Evolutionary conservation across 2,329 filamentous ascomycete species (phyloP), one percentile per base, ranked within the genome.

Genomic region (Cladosporium sp.): DNA sequence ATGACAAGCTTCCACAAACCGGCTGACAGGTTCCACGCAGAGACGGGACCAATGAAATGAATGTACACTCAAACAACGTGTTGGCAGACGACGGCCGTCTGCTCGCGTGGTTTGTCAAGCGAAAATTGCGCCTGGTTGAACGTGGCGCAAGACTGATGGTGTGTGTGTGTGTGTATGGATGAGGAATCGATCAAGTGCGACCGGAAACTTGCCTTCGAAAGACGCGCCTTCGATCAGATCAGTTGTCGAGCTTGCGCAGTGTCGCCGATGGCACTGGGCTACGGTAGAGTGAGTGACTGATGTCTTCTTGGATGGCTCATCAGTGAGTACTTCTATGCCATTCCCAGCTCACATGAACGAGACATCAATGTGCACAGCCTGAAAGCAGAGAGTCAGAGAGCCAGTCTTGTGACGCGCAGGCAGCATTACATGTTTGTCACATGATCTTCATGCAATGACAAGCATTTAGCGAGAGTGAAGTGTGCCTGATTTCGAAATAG

Each of bases 1-100:
- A 64, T 64, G 51, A 55, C 61, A 52, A 64, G 15, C 24, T 11
- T 62, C 18, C 24, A 38, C 28, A 38, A 57, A 26, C 51, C 61
- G 36, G 51, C 34, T 47, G 36, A 24, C n/a, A 44, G 61, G 61
- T 64, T 38, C 24, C 51, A 55, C 61, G 21, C 60, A n/a, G 49
- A 26, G 24, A 38, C 49, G 24, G 32, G 24, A 4, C 41, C 41
- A 47, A 47, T 47, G 41, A 47, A 10, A 4, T 6, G 4, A 18
- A 11, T 34, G 59, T 12, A 44, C 28, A 32, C 2, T 18, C 5
- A 52, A 47, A 21, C 41, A 32, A 2, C 6, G 24, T 30, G 38
- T 28, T 7, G 24, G 18, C 7, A 21, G 38, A 24, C 15, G 15
- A 47, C 21, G 3, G 24, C 12, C 24, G 26, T n/a, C 24, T 55